A percentile compares a stretch with the other conserved stretches of the same genome.
Conservation (phyloP, 31 red algal species). For the Asparagopsis taxiformis region DNA sequence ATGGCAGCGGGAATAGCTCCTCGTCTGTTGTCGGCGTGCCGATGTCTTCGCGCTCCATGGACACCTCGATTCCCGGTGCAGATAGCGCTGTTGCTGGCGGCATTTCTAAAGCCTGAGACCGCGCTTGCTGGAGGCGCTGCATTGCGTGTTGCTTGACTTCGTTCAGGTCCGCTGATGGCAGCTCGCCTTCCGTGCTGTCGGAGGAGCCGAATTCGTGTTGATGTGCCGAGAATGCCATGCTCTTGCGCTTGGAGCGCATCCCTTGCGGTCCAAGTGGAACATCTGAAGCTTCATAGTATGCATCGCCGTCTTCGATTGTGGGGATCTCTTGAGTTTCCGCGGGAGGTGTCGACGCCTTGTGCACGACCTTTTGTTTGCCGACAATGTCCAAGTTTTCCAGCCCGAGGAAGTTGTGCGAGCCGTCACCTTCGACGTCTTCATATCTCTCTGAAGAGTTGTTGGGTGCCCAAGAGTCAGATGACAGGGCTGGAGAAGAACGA, state of each 20-base stretch:
- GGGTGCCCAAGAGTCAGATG: conserved; percentile 33
- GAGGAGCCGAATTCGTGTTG: not conserved
- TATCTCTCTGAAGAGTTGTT: conserved; percentile 33
- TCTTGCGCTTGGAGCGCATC: conserved; percentile 37
- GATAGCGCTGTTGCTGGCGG: too few species aligned
- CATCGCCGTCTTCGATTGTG: too few species aligned
- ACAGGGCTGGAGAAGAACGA: conserved; percentile 9
- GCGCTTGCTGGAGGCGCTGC: too few species aligned
- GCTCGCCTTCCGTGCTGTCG: too few species aligned
- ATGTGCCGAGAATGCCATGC: conserved; percentile 14
- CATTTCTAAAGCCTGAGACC: too few species aligned
- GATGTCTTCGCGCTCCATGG: too few species aligned
- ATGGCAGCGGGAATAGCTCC: too few species aligned
- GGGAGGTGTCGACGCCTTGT: conserved; percentile 27
- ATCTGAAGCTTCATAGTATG: conserved; percentile 6
- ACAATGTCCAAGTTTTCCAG: conserved; percentile 6
- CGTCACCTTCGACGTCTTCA: conserved; percentile 45
- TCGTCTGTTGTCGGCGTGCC: too few species aligned
- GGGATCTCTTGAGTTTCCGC: conserved; percentile 17
- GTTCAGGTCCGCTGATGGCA: too few species aligned
- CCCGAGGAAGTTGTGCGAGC: conserved; percentile 3
- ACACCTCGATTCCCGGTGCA: too few species aligned
- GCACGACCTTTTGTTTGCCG: conserved; percentile 38
- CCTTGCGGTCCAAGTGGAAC: conserved; percentile 4
- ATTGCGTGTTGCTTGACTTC: too few species aligned